These are phyloP conservation scores for Hypomontagnella monticulosa DNA, from an alignment of 495 filamentous ascomycete species.

Conservation along the genomic window DNA sequence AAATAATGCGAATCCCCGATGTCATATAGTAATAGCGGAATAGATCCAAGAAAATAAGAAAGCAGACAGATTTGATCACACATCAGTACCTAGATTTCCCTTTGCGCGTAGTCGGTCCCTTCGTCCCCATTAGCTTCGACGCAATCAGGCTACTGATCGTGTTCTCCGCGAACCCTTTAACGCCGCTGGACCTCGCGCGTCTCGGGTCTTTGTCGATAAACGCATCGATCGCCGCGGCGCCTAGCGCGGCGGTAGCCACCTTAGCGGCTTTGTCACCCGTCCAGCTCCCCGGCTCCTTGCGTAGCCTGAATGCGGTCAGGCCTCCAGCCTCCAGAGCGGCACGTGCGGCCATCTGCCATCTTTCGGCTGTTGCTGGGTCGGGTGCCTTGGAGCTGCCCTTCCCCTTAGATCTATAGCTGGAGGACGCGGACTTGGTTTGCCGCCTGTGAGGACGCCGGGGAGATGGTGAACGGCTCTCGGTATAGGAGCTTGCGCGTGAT, in stretches of 20 bases:
- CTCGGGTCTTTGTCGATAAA: conserved; percentile 47
- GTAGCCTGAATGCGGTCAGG: conserved; percentile 49
- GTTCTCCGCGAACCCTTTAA: conserved; percentile 44
- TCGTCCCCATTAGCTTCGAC: conserved; percentile 40
- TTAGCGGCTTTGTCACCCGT: conserved; percentile 51
- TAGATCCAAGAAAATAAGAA: not conserved
- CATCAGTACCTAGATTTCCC: conserved; percentile 14
- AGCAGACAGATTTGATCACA: not conserved
- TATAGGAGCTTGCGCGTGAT: conserved; percentile 30
- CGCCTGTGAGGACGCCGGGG: conserved; percentile 20
- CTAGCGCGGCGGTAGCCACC: conserved; percentile 54
- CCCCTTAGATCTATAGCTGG: conserved; percentile 3
- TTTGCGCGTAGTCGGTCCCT: conserved; percentile 8
- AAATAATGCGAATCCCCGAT: not conserved
- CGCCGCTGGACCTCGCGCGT: conserved; percentile 28
- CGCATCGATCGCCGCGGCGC: conserved; percentile 52
- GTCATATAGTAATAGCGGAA: not conserved
- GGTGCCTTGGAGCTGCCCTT: conserved; percentile 18
- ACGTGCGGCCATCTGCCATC: conserved; percentile 48
- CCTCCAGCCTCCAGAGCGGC: conserved; percentile 55
- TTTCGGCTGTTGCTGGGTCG: conserved; percentile 17
- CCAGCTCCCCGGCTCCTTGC: conserved; percentile 54
- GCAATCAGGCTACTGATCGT: conserved; percentile 44
- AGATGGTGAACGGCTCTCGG: conserved; percentile 30
- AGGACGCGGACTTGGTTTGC: conserved; percentile 19